Conservation (phyloP, 108 stramenopile genomes). For the Licmophora abbreviata region DNA sequence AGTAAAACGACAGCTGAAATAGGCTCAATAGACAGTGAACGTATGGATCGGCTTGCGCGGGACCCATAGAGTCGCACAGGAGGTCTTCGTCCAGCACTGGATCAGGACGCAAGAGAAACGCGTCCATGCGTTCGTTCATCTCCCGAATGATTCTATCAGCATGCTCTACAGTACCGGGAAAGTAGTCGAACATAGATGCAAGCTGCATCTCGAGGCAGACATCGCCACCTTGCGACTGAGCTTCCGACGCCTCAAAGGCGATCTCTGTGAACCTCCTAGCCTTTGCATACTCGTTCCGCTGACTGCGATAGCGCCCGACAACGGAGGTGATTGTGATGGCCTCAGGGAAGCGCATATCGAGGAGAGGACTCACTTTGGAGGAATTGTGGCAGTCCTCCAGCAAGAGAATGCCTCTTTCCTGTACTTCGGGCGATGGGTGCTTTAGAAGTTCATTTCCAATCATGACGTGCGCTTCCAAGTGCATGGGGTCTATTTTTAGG, state of each 20-base stretch:
- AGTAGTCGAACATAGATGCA: conserved; percentile 3
- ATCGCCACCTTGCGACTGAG: neutral
- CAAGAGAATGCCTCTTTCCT: conserved; percentile 1
- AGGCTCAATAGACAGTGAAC: conserved; percentile 7
- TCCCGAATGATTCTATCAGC: too few species aligned
- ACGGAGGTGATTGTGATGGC: neutral
- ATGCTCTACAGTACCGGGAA: neutral
- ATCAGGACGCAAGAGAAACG: neutral
- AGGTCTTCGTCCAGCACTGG: neutral
- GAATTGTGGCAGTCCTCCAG: conserved; percentile 1
- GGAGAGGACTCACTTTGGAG: neutral
- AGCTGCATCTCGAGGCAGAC: conserved; percentile 1
- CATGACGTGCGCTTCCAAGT: neutral
- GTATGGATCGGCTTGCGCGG: conserved; percentile 7
- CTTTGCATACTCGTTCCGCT: conserved; percentile 1
- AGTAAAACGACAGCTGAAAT: conserved; percentile 21
- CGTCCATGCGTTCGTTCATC: conserved; percentile 1
- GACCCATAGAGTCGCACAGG: neutral
- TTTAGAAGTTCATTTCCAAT: neutral
- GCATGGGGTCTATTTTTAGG: neutral
- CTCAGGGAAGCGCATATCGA: neutral
- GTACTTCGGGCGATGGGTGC: neutral
- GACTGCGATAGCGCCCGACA: conserved; percentile 3
- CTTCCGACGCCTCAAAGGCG: neutral
- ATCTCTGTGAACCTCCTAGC: neutral